Base-by-base conservation (phyloP, 2,329 filamentous ascomycete genomes). In the Penicillium sp. region DNA sequence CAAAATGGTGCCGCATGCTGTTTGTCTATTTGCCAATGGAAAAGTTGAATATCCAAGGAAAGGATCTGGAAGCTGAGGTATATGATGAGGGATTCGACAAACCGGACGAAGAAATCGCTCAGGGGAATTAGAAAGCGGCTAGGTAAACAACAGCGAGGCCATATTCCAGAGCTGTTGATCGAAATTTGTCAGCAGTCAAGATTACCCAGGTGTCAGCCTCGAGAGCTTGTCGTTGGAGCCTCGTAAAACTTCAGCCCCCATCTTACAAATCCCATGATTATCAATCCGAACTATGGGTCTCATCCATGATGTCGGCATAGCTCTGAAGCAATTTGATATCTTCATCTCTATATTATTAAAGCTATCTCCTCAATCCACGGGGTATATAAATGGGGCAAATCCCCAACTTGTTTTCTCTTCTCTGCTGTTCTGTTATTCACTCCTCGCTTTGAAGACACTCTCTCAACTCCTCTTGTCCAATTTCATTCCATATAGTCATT, bases 41-140 rank as follows among this genome's bases (percentile, higher is more conserved):
- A 26, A 62, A 62, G 36, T 28, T 71, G 46, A 62, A 36, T 3
- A 73, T 79, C 43, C 73, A 86, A 11, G 72, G 69, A 16, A 77
- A 78, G 60, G 83, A 86, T 63, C 66, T 87, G 66, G 78, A 81
- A 26, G 80, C 83, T 17, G 69, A 70, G 46, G 60, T 69, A 26
- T 70, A 72, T 52, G 61, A 67, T 50, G 64, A 66, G 36, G 56
- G 49, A 3, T 68, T 63, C 56, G 62, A 67, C 17, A 42, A 56
- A 5, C 17, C 52, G 30, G 30, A 38, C 9, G 11, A 22, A 12
- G n/a, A 36, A 22, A 26, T 16, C n/a, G 4, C 17, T 11, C 17
- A 38, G n/a, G 35, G 10, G 30, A 25, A 3, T 35, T 7, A n/a
- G 7, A 22, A 11, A 43, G 16, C n/a, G 25, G 30, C 22, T 16